Base-by-base conservation (phyloP, 257 asterid genomes). In the Verbena officinalis region DNA sequence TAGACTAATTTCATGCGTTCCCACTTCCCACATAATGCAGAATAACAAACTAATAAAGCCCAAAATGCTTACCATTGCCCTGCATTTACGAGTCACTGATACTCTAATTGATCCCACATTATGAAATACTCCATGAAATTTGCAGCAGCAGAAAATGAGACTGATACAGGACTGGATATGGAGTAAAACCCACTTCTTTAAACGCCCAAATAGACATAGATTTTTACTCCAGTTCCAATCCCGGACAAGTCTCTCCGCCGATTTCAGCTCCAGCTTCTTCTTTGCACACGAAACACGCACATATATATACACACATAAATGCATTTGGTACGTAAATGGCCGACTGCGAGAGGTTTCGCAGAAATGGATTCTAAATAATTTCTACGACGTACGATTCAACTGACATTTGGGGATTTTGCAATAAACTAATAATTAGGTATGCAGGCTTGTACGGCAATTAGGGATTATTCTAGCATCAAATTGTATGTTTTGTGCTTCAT, bases 131-230 rank as follows among this genome's bases (percentile, higher is more conserved):
- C 11, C 45, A 6, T 0, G 17, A 42, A 0, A 39, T 3, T 39
- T 42, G 48, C 0, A n/a, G 51, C 51, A 15, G 20, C 42, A 54
- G 43, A 30, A 20, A 36, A 34, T 22, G 48, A 57, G 17, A 59
- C 65, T 42, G 53, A 17, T 3, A 22, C 65, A 59, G 65, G 65
- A 59, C 65, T 59, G 65, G 54, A 59, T 59, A 59, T 59, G 65
- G 54, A 59, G 65, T 2, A 42, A 59, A 59, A 42, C 36, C 54
- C 23, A 40, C 14, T 21, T n/a, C 53, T 24, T 53, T 23, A 38
- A 12, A 39, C 14, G 19, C 2, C 51, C 65, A 15, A 9, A n/a
- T 23, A 59, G 4, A 42, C 40, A 22, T 0, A n/a, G 21, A 4
- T 59, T 57, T 8, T 44, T 59, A 22, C 65, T 59, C 65, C 65